Evolutionary conservation across 331 rosid species (phyloP).

Genomic region (Quercus tomentella): DNA sequence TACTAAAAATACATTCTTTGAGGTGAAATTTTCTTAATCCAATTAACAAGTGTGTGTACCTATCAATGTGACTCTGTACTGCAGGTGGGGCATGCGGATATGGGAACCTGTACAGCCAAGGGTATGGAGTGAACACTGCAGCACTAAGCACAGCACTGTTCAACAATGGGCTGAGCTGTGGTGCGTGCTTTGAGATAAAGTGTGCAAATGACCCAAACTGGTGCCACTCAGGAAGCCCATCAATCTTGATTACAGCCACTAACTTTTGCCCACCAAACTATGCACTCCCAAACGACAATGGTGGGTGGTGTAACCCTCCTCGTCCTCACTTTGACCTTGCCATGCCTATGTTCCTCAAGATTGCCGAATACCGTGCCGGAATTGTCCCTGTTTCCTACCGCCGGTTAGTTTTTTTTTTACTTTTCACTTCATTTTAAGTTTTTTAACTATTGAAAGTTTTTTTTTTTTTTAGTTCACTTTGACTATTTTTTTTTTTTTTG

Average conservation of each 20-base stretch:
- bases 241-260: slow-evolving; percentile 52
- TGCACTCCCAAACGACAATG: slow-evolving; percentile 58
- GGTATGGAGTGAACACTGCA: slow-evolving; percentile 56
- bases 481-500: too few species aligned
- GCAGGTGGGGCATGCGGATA: slow-evolving; percentile 67
- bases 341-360: slow-evolving; percentile 70
- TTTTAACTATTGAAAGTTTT: too few species aligned
- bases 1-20: background rate
- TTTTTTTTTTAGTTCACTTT: too few species aligned
- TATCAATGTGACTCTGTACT: background rate
- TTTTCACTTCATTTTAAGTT: background rate
- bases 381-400: slow-evolving; percentile 59
- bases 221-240: slow-evolving; percentile 65
- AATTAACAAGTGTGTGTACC: background rate
- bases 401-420: slow-evolving; percentile 19
- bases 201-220: slow-evolving; percentile 42
- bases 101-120: slow-evolving; percentile 63
- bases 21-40: background rate
- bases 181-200: slow-evolving; percentile 56
- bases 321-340: slow-evolving; percentile 63
- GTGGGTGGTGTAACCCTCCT: slow-evolving; percentile 74
- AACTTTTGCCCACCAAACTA: slow-evolving; percentile 65
- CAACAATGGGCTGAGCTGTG: slow-evolving; percentile 60
- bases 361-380: slow-evolving; percentile 66
- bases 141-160: slow-evolving; percentile 60